A percentile compares a stretch with the other conserved stretches of the same genome.
Conservation (phyloP, 2,329 filamentous ascomycete genomes). For the Fusarium bulbicola region DNA sequence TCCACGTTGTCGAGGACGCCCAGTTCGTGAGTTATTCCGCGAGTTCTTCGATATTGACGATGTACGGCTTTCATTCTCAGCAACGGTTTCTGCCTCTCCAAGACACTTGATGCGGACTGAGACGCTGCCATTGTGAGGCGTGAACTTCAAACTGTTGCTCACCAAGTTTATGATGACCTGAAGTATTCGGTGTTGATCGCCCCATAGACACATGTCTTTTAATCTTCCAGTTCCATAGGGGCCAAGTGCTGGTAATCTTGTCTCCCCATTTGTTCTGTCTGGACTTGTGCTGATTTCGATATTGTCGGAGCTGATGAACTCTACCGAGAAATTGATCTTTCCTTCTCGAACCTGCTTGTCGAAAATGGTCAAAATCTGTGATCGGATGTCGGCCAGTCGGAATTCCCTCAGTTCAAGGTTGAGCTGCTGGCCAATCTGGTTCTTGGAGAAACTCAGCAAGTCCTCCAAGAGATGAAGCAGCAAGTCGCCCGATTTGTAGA, state of each 20-base stretch:
- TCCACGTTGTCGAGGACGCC: constrained; percentile 55
- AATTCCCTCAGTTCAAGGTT: constrained; percentile 88
- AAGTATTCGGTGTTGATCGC: constrained; percentile 89
- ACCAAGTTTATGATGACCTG: constrained; percentile 96
- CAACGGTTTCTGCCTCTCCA: constrained; percentile 61
- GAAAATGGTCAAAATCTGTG: constrained; percentile 86
- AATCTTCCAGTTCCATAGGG: constrained; percentile 73
- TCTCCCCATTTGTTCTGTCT: constrained; percentile 48
- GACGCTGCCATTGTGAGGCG: constrained; percentile 78
- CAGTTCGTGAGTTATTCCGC: constrained; percentile 54
- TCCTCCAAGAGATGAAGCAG: constrained; percentile 88
- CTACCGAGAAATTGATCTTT: constrained; percentile 76
- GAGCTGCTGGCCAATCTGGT: constrained; percentile 88
- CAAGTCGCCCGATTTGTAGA: constrained; percentile 80
- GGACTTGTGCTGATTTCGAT: constrained; percentile 42
- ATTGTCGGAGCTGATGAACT: constrained; percentile 62
- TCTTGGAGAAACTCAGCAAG: constrained; percentile 91
- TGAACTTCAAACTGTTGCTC: constrained; percentile 93
- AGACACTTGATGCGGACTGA: constrained; percentile 79
- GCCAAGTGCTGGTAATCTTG: constrained; percentile 65
- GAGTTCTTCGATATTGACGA: constrained; percentile 63
- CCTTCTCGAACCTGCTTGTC: constrained; percentile 88
- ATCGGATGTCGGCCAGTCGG: constrained; percentile 80
- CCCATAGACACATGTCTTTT: constrained; percentile 88
- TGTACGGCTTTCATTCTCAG: constrained; percentile 58